phyloP scores from a whole-genome alignment of 2,329 filamentous ascomycete genomes.

The Hypomyces perniciosus region DNA sequence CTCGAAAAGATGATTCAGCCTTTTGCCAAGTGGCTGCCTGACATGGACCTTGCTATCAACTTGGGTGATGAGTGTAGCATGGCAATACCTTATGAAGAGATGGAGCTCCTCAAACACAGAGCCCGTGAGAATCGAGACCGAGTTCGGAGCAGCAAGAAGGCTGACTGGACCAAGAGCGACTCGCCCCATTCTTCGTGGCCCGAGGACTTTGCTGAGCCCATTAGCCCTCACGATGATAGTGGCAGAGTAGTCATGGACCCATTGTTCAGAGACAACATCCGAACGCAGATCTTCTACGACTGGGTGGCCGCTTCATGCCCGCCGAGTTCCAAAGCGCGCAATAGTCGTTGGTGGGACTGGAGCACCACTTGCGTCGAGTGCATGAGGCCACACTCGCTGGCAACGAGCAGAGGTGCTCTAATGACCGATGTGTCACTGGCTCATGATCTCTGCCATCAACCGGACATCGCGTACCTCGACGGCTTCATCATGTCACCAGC shows the following conservation, averaged over 20 bases:
- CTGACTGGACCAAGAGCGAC: slow-evolving; percentile 1
- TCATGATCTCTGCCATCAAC: slow-evolving; percentile 45
- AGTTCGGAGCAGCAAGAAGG: neutral
- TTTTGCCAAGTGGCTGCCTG: slow-evolving; percentile 64
- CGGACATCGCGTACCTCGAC: slow-evolving; percentile 43
- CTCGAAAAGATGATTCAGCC: slow-evolving; percentile 57
- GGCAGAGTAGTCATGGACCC: slow-evolving; percentile 2
- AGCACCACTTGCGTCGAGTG: slow-evolving; percentile 29
- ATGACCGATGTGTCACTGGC: slow-evolving; percentile 51
- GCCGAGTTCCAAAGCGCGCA: slow-evolving; percentile 38
- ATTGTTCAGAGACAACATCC: slow-evolving; percentile 17
- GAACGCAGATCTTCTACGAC: slow-evolving; percentile 29
- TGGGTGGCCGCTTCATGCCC: slow-evolving; percentile 38
- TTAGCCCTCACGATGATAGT: neutral
- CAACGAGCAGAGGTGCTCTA: slow-evolving; percentile 29
- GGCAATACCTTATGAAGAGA: slow-evolving; percentile 51
- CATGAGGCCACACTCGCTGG: slow-evolving; percentile 29
- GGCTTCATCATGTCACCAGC: slow-evolving; percentile 47
- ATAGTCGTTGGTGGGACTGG: slow-evolving; percentile 33
- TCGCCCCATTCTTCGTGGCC: slow-evolving; percentile 13
- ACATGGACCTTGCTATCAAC: slow-evolving; percentile 78
- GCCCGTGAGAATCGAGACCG: slow-evolving; percentile 19
- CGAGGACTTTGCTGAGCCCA: slow-evolving; percentile 11
- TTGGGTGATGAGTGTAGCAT: slow-evolving; percentile 59
- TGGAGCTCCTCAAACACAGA: slow-evolving; percentile 54